Percentiles rank a stretch among this genome's conserved stretches.
These are phyloP conservation scores for Hirschioporus abietinus DNA, from an alignment of 768 basidiomycete species.

Conservation along the genomic window DNA sequence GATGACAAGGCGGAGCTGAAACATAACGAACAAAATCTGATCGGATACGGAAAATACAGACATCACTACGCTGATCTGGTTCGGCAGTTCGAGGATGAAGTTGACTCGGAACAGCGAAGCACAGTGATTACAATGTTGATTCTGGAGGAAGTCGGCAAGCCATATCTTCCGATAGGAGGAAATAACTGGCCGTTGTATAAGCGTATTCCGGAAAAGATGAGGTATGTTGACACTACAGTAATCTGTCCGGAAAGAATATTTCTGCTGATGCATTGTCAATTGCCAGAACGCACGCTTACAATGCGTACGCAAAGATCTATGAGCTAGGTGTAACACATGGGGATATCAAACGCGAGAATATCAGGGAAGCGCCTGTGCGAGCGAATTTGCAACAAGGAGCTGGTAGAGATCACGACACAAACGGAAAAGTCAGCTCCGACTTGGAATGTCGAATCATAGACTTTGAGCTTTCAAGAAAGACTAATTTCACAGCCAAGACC, in stretches of 20 bases:
- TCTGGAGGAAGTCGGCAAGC: neutral
- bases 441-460: too few relatives aligned
- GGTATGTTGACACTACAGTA: neutral
- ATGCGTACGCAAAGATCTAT: neutral
- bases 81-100: neutral
- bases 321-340: neutral
- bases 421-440: too few relatives aligned
- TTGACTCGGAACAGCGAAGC: neutral
- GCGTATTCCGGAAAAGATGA: neutral
- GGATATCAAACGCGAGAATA: neutral
- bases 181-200: neutral
- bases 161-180: neutral
- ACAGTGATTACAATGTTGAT: neutral
- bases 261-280: neutral
- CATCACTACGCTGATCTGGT: neutral
- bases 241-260: neutral
- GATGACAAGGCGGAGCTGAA: neutral
- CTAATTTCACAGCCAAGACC: too few relatives aligned
- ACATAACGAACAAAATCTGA: neutral
- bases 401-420: too few relatives aligned
- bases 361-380: neutral
- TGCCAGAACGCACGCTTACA: neutral
- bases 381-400: too few relatives aligned
- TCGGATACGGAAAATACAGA: neutral
- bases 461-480: too few relatives aligned